These are phyloP conservation scores for Globisporangium nunn DNA, from an alignment of 352 stramenopile species.

Conservation along the genomic window DNA sequence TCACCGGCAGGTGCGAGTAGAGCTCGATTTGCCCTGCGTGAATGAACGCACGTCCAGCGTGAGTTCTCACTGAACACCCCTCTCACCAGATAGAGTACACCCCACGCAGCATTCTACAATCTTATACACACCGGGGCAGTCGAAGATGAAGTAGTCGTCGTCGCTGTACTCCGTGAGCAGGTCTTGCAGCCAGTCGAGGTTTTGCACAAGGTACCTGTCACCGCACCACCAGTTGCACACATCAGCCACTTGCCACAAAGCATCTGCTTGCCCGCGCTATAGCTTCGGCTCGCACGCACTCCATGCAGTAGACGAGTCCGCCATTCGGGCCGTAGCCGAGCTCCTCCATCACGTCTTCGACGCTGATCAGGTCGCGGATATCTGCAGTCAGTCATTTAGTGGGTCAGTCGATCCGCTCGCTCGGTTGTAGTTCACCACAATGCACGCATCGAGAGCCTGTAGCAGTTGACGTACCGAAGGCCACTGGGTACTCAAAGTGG, in stretches of 20 bases:
- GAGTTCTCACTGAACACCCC: not conserved
- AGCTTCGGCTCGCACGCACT: conserved; percentile 67
- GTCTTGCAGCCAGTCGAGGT: conserved; percentile 95
- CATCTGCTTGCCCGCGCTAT: not conserved
- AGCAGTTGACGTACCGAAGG: conserved; percentile 53
- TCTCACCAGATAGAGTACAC: not conserved
- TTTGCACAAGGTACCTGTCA: conserved; percentile 83
- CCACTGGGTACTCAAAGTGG: conserved; percentile 84
- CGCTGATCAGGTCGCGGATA: conserved; percentile 93
- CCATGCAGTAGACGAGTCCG: conserved; percentile 98
- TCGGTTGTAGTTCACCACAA: conserved; percentile 1
- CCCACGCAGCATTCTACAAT: not conserved
- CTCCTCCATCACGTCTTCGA: conserved; percentile 97
- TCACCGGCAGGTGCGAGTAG: conserved; percentile 88
- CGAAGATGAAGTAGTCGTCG: conserved; percentile 98
- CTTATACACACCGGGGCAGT: conserved; percentile 90
- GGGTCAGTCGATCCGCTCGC: conserved; percentile 2
- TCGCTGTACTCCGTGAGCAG: conserved; percentile 87
- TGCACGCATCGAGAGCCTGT: conserved; percentile 5
- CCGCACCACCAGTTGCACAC: not conserved
- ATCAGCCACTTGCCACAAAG: not conserved
- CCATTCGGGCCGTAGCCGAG: conserved; percentile 97
- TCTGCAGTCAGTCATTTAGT: conserved; percentile 29
- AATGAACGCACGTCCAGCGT: not conserved
- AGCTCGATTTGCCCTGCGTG: conserved; percentile 85